These are phyloP conservation scores for Pythium brassicae DNA, from an alignment of 352 stramenopile species.

Conservation along the genomic window DNA sequence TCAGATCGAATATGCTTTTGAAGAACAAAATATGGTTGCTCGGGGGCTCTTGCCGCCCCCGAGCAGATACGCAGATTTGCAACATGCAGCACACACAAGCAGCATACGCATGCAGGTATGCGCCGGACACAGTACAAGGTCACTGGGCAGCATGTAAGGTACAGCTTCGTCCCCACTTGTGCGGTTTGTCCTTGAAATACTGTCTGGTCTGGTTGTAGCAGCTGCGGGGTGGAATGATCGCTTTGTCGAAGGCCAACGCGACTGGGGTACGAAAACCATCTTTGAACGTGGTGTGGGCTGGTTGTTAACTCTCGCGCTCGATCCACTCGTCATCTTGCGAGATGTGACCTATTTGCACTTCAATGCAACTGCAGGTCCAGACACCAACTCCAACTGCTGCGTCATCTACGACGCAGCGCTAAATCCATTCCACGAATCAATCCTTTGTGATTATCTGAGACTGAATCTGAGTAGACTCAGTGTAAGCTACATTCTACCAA, in stretches of 20 bases:
- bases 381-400: too few species aligned
- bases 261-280: background rate
- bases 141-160: background rate
- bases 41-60: background rate
- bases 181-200: too few species aligned
- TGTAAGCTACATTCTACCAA: too few species aligned
- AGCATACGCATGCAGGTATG: background rate
- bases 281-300: constrained; percentile 1
- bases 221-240: background rate
- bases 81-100: background rate
- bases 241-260: constrained; percentile 7
- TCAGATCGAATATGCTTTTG: background rate
- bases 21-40: background rate
- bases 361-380: too few species aligned
- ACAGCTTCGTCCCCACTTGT: background rate
- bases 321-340: too few species aligned
- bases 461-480: too few species aligned
- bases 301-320: too few species aligned
- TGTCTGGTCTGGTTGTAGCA: background rate
- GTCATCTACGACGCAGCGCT: too few species aligned
- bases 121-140: background rate
- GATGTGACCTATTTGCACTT: too few species aligned
- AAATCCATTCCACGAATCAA: too few species aligned
- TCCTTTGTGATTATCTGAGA: too few species aligned
- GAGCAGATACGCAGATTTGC: background rate